These are phyloP conservation scores for Fusarium sp. DNA, from an alignment of 2,329 filamentous ascomycete genomes.

Conservation along the genomic window DNA sequence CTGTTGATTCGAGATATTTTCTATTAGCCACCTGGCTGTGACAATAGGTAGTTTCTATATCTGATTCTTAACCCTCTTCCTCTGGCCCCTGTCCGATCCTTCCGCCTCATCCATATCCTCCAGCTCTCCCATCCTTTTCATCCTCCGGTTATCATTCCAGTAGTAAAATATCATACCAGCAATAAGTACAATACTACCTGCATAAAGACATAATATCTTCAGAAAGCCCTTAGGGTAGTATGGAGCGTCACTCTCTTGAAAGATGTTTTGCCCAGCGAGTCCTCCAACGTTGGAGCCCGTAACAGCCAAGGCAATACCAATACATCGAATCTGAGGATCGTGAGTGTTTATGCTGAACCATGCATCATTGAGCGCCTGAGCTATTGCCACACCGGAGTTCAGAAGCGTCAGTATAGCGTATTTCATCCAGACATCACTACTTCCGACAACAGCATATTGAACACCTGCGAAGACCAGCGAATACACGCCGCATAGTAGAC, in stretches of 20 bases:
- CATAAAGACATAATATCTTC: not conserved
- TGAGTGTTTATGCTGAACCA: slow-evolving; percentile 15
- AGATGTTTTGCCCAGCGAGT: not conserved
- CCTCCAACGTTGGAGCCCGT: not conserved
- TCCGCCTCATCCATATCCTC: not conserved
- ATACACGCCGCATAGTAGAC: slow-evolving; percentile 5
- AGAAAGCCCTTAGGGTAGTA: not conserved
- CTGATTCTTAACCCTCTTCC: not conserved
- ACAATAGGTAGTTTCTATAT: not conserved
- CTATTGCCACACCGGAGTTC: not conserved
- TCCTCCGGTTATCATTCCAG: slow-evolving; percentile 8
- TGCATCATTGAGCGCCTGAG: slow-evolving; percentile 2
- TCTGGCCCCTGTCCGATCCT: not conserved
- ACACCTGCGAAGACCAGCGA: slow-evolving; percentile 2
- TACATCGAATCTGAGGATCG: slow-evolving; percentile 6
- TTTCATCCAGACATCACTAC: not conserved
- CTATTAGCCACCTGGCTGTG: not conserved
- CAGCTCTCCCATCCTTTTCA: not conserved
- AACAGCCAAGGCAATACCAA: not conserved
- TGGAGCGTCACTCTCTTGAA: not conserved
- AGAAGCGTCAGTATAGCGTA: not conserved
- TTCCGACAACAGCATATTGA: not conserved
- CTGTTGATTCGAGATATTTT: not conserved
- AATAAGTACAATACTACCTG: slow-evolving; percentile 11
- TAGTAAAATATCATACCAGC: slow-evolving; percentile 21